Conservation (phyloP, 2,329 filamentous ascomycete species). For the Pseudogymnoascus sp. region DNA sequence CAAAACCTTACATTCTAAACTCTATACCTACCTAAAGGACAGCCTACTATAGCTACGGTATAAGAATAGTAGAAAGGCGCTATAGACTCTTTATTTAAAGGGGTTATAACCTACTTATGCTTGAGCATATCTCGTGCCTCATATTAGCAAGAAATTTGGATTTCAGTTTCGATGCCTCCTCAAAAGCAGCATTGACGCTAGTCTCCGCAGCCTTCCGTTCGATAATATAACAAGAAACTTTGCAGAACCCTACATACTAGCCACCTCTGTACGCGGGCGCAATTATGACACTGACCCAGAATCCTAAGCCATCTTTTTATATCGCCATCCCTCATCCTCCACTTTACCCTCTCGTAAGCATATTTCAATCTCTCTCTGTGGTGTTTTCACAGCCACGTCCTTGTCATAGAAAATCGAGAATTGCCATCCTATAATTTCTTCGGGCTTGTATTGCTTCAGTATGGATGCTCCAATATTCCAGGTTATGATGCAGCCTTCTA, state of each 20-base stretch:
- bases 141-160: conserved; percentile 57
- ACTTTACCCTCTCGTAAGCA: conserved; percentile 48
- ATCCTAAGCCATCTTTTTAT: conserved; percentile 49
- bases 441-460: conserved; percentile 47
- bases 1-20: too few relatives aligned
- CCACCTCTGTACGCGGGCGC: conserved; percentile 47
- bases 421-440: conserved; percentile 51
- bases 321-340: conserved; percentile 55
- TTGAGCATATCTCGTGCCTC: conserved; percentile 53
- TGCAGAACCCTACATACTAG: conserved; percentile 49
- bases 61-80: too few relatives aligned
- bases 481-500: conserved; percentile 47
- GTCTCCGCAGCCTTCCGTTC: conserved; percentile 48
- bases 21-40: too few relatives aligned
- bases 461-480: conserved; percentile 51
- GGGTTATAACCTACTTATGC: too few relatives aligned
- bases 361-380: conserved; percentile 42
- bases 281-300: conserved; percentile 56
- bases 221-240: conserved; percentile 51
- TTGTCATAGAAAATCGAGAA: conserved; percentile 52
- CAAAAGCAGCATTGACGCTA: conserved; percentile 49
- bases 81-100: too few relatives aligned
- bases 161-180: conserved; percentile 57
- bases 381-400: conserved; percentile 43
- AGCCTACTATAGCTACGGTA: too few relatives aligned